Base-by-base conservation (phyloP, 1,284 basidiomycete species). In the Pyrrhoderma lamaoense region DNA sequence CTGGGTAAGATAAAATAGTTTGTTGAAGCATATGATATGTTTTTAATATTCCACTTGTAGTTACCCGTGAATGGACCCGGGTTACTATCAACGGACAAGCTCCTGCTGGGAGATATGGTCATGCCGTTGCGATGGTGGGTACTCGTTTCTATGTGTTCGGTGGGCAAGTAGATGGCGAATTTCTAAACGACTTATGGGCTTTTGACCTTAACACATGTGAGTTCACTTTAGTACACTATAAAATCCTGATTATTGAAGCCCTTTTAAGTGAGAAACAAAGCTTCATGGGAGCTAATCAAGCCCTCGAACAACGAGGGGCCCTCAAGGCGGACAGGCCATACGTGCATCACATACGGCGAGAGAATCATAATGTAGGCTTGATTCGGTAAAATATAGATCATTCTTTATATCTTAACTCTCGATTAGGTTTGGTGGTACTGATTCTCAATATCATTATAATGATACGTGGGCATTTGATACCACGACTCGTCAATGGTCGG, bases 391-490 rank as follows among this genome's bases (percentile, higher is more conserved):
- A 53, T 55, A 55, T 46, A 49, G n/a, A n/a, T n/a, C 25, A 39
- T 25, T 55, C 23, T 43, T 49, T 36, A 45, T 11, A 37, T 19
- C 46, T 11, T 52, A 34, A 14, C 52, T 42, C 49, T 35, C 18
- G 21, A 40, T 36, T 61, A 93, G 93, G 51, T 99, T 99, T 61
- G 96, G 96, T 44, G 96, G 96, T 48, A 99, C 96, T 3, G 96
- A 99, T 62, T 95, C 94, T 22, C 86, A 90, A 65, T 99, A 92
- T 69, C 96, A 99, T 67, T 99, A 99, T 72, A 99, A 99, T 67
- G 96, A 99, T 65, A 99, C 95, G 3, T 99, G 96, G 96, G 79
- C 85, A 22, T 98, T 93, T 67, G 93, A 97, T 66, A 75, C 93
- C 43, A 76, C 75, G 27, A 88, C 91, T 0, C 78, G 80, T 53